A percentile compares a stretch with the other conserved stretches of the same genome.
Evolutionary conservation across 108 stramenopile species (phyloP).

Genomic region (Pseudonitzschia multistriata): DNA sequence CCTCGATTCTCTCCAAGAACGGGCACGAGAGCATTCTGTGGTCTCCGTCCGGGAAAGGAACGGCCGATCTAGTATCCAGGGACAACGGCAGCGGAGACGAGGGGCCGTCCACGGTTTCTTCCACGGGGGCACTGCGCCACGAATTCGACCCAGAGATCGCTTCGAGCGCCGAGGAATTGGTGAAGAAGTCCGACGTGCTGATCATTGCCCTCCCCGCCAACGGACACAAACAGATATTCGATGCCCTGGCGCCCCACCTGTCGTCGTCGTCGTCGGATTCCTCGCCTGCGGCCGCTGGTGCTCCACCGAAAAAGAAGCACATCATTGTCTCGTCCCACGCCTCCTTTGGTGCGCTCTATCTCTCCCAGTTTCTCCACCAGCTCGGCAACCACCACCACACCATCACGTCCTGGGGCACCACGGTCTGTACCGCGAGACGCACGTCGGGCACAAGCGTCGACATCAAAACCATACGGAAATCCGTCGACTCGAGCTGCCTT

Average conservation of each 20-base stretch:
- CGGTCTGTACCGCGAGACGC: slow-evolving; percentile 58
- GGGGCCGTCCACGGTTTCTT: slow-evolving; percentile 3
- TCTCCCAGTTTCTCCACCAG: slow-evolving; percentile 41
- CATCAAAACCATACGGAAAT: slow-evolving; percentile 52
- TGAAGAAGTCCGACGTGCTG: slow-evolving; percentile 47
- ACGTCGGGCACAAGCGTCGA: slow-evolving; percentile 43
- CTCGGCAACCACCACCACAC: slow-evolving; percentile 13
- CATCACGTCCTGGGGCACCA: slow-evolving; percentile 69
- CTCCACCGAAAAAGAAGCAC: slow-evolving; percentile 26
- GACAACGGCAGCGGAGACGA: neutral
- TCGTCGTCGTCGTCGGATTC: neutral
- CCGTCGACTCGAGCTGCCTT: slow-evolving; percentile 57
- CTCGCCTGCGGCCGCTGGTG: no score
- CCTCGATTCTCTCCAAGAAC: slow-evolving; percentile 43
- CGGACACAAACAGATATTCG: slow-evolving; percentile 59
- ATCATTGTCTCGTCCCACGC: slow-evolving; percentile 68
- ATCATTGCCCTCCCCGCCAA: slow-evolving; percentile 61
- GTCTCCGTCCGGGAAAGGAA: slow-evolving; percentile 62
- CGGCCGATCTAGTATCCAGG: slow-evolving; percentile 22
- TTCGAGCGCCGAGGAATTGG: slow-evolving; percentile 35
- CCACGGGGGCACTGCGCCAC: slow-evolving; percentile 44
- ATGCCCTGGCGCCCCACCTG: slow-evolving; percentile 48
- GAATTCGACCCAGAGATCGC: slow-evolving; percentile 43
- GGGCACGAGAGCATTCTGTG: slow-evolving; percentile 55
- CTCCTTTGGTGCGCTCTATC: slow-evolving; percentile 63